Base-by-base conservation (phyloP, 169 alveolate species). In the Plasmodium knowlesi region DNA sequence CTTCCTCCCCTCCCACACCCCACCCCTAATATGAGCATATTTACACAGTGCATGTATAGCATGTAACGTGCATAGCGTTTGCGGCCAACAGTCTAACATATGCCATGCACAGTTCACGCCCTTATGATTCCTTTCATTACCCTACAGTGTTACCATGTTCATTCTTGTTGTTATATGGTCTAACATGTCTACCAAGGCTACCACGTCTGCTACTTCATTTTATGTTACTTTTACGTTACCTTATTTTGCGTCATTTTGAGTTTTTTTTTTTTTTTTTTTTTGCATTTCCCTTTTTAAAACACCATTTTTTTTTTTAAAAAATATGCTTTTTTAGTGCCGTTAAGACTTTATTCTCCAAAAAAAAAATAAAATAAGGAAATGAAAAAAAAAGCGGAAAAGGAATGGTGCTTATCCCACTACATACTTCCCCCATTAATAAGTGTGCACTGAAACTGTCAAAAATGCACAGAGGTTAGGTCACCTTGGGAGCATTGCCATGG, bases 261-360 rank as follows among this genome's bases (percentile, higher is more conserved):
- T 39, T 72, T 50, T 34, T 70, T 84, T 41, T 70, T 30, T 82
- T 83, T 84, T 84, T 67, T 70, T 32, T 83, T 83, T 83, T 70
- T 39, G 53, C 74, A 39, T 83, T 43, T 50, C 76, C 79, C 39
- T 84, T 73, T 71, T 85, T 85, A 74, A 67, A 85, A 85, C 73
- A 71, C 3, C 30, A 30, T 83, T 85, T 85, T 76, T 85, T 71
- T 73, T 85, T 46, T 46, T 74, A 82, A 54, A 67, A 61, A 67
- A 67, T 43, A 43, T 85, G 93, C 93, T 85, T 85, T 85, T 85
- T 85, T 85, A 85, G 93, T 85, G 79, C 93, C 85, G 93, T 73
- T 67, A 46, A 85, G 79, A 85, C 61, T 19, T 19, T 41, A 39
- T 50, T 79, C 54, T 61, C 73, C n/a, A 6, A 1, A n/a, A 37